These are phyloP conservation scores for Jatropha curcas DNA, from an alignment of 345 rosid species.

Conservation along the genomic window DNA sequence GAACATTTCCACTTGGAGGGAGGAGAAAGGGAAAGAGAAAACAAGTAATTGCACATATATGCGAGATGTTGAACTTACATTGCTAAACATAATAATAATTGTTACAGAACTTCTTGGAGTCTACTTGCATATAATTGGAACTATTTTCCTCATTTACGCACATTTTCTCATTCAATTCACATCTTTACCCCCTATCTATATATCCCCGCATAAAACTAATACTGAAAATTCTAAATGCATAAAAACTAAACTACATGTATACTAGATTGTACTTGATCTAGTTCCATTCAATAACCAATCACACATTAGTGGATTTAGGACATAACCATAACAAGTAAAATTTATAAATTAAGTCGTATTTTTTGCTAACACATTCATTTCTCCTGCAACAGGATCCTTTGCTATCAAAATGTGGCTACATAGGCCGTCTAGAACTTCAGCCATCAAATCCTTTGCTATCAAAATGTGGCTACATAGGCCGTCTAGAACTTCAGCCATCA, in stretches of 20 bases:
- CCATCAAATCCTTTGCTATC: constrained; percentile 79
- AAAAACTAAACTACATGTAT: not conserved
- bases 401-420: constrained; percentile 82
- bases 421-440: too few relatives aligned
- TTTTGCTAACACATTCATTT: constrained; percentile 9
- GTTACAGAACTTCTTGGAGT: not conserved
- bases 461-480: constrained; percentile 76
- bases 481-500: constrained; percentile 60
- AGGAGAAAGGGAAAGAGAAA: too few relatives aligned
- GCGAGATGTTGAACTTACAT: too few relatives aligned
- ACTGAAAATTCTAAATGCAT: too few relatives aligned
- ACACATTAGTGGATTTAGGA: not conserved
- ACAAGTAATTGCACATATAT: too few relatives aligned
- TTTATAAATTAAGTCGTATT: not conserved
- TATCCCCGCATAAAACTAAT: too few relatives aligned
- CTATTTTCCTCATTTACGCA: not conserved
- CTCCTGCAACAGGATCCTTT: constrained; percentile 63
- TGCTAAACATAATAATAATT: not conserved
- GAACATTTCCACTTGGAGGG: too few relatives aligned
- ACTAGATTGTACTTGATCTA: not conserved
- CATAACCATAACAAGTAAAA: not conserved
- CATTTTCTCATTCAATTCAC: too few relatives aligned
- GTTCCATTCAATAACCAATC: not conserved
- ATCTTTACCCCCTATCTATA: too few relatives aligned
- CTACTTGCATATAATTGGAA: not conserved